phyloP scores from a whole-genome alignment of 352 stramenopile species.

The Phytophthora megakarya region DNA sequence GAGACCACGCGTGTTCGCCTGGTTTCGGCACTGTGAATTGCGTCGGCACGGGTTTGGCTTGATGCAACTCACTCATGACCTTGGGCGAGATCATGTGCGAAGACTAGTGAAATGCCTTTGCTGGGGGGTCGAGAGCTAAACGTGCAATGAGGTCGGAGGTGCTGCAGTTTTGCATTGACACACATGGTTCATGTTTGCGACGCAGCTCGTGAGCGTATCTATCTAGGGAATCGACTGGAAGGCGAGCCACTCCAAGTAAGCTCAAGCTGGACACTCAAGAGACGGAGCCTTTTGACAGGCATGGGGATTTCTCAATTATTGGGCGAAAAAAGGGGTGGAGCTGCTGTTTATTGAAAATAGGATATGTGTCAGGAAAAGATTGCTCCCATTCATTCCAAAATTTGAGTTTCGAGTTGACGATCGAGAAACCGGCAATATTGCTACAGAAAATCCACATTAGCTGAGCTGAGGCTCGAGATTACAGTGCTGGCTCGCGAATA shows the following conservation, averaged over 20 bases:
- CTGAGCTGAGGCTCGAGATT: neutral
- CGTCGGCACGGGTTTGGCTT: conserved; percentile 59
- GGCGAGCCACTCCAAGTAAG: conserved; percentile 11
- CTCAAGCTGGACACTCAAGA: conserved; percentile 19
- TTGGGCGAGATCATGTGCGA: conserved; percentile 62
- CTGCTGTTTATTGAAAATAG: neutral
- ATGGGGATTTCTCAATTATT: conserved; percentile 21
- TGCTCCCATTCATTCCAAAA: conserved; percentile 6
- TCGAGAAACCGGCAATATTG: conserved; percentile 23
- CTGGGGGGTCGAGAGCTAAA: conserved; percentile 19
- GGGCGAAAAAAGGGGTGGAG: conserved; percentile 11
- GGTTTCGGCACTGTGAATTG: conserved; percentile 65
- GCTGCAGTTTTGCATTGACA: conserved; percentile 11
- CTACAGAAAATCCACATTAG: conserved; percentile 26
- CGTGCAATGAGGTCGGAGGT: conserved; percentile 32
- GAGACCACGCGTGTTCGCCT: conserved; percentile 55
- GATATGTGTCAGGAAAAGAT: conserved; percentile 14
- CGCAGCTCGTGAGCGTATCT: conserved; percentile 14
- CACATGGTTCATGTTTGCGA: conserved; percentile 22
- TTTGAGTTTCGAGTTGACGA: conserved; percentile 19
- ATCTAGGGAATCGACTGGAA: conserved; percentile 27
- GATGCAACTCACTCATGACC: conserved; percentile 61
- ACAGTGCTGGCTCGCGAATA: conserved; percentile 19
- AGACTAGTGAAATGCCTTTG: conserved; percentile 25
- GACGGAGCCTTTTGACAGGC: conserved; percentile 31